These are phyloP conservation scores for Rosa persica DNA, from an alignment of 306 rosid genomes.

Conservation along the genomic window DNA sequence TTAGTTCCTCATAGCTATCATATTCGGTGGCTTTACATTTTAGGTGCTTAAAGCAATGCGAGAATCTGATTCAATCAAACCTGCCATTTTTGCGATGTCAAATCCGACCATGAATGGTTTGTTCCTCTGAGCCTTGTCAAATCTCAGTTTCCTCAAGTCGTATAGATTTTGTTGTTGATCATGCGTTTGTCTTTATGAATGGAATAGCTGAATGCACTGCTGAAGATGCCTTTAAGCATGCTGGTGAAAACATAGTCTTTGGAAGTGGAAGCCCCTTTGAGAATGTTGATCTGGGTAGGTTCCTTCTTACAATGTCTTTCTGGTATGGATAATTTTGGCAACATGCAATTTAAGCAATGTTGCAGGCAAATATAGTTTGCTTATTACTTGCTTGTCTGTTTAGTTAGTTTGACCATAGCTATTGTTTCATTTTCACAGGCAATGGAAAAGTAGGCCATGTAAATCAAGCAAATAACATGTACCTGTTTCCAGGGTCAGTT, in stretches of 20 bases:
- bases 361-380: conserved; percentile 21
- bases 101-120: conserved; percentile 98
- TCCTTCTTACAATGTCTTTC: conserved; percentile 21
- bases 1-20: conserved; percentile 17
- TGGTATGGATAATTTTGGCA: conserved; percentile 24
- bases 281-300: conserved; percentile 77
- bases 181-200: conserved; percentile 12
- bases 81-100: conserved; percentile 98
- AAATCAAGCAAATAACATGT: conserved; percentile 99
- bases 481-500: conserved; percentile 91
- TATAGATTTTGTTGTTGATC: conserved; percentile 14
- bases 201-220: conserved; percentile 96
- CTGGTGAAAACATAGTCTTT: conserved; percentile 86
- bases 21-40: conserved; percentile 27
- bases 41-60: conserved; percentile 95
- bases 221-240: conserved; percentile 84
- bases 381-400: conserved; percentile 10
- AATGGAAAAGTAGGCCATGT: conserved; percentile 87
- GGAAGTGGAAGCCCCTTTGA: conserved; percentile 98
- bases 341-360: conserved; percentile 3
- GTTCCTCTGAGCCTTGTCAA: conserved; percentile 41
- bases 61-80: conserved; percentile 90
- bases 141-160: conserved; percentile 28
- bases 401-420: conserved; percentile 21
- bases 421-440: conserved; percentile 45